A percentile compares a stretch with the other conserved stretches of the same genome.
Conservation (phyloP, 2,329 filamentous ascomycete species). For the Pestalotiopsis sp. region DNA sequence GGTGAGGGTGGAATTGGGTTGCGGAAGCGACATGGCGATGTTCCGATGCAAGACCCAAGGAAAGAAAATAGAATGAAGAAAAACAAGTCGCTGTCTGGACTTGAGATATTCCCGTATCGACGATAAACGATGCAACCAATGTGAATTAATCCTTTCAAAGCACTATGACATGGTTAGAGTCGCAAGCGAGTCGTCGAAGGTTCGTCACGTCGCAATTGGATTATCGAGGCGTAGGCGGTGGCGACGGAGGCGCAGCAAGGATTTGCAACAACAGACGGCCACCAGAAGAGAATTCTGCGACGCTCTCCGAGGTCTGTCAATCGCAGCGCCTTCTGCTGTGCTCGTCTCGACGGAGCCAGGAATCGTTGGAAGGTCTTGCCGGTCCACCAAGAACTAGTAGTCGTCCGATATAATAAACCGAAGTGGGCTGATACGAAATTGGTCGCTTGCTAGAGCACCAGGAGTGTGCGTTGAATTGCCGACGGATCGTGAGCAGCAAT, state of each 20-base stretch:
- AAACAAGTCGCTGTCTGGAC: constrained; percentile 1
- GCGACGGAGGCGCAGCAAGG: constrained; percentile 9
- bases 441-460: not conserved
- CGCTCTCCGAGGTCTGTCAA: not conserved
- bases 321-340: not conserved
- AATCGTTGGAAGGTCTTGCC: not conserved
- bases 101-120: constrained; percentile 5
- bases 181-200: not conserved
- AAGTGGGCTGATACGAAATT: not conserved
- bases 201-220: not conserved
- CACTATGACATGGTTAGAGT: constrained; percentile 8
- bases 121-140: not conserved
- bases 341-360: not conserved
- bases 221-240: not conserved
- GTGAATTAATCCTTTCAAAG: not conserved
- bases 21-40: constrained; percentile 69
- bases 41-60: constrained; percentile 14
- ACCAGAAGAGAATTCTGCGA: not conserved
- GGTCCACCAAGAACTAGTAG: not conserved
- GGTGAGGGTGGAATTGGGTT: constrained; percentile 70
- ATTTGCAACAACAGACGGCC: not conserved
- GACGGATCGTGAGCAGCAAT: not conserved
- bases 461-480: not conserved
- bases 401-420: not conserved
- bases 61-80: not conserved